Evolutionary conservation across 768 basidiomycete species (phyloP), one percentile per base, ranked within the genome.

Genomic region (Russula ochroleuca): DNA sequence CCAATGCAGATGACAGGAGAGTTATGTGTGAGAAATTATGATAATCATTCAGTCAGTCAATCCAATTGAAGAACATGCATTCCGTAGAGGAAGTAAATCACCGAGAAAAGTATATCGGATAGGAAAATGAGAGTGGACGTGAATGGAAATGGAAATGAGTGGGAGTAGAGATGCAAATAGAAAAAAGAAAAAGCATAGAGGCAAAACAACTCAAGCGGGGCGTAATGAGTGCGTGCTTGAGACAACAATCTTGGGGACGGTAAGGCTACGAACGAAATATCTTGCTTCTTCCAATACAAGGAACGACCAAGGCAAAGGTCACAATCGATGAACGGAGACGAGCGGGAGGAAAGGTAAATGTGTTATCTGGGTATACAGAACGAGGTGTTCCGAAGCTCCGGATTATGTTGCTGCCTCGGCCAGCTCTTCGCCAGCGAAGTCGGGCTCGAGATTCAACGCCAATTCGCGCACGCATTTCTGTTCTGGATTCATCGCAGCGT

Each of bases 241-340:
- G 45, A 59, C 52, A 54, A 53, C 57, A 13, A 59, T 51, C 38
- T 17, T 9, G 7, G 45, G 25, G 9, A 45, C 33, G 41, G 57
- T 14, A 33, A 59, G 57, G 48, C 50, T 59, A 59, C 47, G 41
- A 45, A 52, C 28, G 19, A 7, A 3, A 25, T 6, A 49, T 25
- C 10, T 15, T 47, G 51, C 35, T 52, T 15, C 33, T 35, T 59
- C 45, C 31, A 59, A 55, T 59, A 59, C 51, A 64, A 59, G 28
- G 43, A 50, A 33, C 14, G 8, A 37, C 7, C 21, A 47, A 31
- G 3, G 48, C 40, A 41, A 41, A 54, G 9, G 35, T 45, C 10
- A 21, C 21, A 21, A 21, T 54, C 37, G 53, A 59, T 8, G 33
- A 41, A 47, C 11, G 37, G 23, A 37, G 41, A 28, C 2, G 13